Evolutionary conservation across 1,284 basidiomycete genomes (phyloP), one percentile per base, ranked within the genome.

Genomic region (Cryptococcus neoformans): DNA sequence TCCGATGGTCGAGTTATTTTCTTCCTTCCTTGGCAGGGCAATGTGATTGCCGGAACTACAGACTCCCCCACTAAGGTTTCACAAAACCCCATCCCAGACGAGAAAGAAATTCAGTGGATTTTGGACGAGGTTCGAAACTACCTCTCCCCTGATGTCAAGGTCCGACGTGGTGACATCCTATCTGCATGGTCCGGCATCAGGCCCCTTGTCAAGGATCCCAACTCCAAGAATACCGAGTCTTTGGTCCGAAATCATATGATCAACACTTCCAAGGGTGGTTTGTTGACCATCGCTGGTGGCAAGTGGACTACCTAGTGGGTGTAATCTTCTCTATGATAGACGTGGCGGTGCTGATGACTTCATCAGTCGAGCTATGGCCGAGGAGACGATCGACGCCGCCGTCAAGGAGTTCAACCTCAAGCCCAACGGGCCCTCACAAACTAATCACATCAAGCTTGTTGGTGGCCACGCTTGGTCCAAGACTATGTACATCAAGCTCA

Each of bases 21-120:
- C 83, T 97, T 98, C 85, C 83, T 99, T 17, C 95, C 95, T 0
- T 99, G 95, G 95, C 89, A 97, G 79, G 95, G 95, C 21, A 92
- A 90, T 79, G 94, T 93, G 49, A 95, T 99, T 62, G 95, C 95
- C 3, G 95, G 94, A 34, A 98, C 95, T 6, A 99, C 95, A 17
- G 95, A 99, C 76, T 84, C 89, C 0, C 88, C 91, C 0, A 86
- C 89, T 0, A 77, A 79, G 3, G 89, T 97, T 56, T 83, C 85
- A 54, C 83, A 85, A 50, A 87, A 95, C 68, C 94, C 95, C 4
- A 80, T 83, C 9, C 92, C 94, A 2, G 82, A 84, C 46, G 95
- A 98, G 78, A 90, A 96, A 68, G 95, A 99, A 72, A 94, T 99
- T 62, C 86, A 90, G 56, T 98, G 93, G 93, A 89, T 98, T 54